Evolutionary conservation across 208 protist species (phyloP).

Genomic region (Leishmania turanica): DNA sequence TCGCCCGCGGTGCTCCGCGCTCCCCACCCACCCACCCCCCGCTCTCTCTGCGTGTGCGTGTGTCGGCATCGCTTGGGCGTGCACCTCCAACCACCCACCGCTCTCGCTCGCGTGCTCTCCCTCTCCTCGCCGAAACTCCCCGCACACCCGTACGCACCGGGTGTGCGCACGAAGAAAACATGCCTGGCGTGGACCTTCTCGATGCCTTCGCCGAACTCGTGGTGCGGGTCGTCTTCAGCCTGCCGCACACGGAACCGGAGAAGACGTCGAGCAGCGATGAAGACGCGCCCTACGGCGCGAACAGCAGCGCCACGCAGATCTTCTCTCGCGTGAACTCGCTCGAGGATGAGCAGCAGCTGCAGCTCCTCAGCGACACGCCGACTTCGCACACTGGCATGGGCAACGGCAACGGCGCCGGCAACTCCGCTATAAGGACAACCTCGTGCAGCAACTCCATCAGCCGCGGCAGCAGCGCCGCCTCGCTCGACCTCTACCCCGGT

Average conservation of each 20-base stretch:
- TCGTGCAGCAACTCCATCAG: slow-evolving; percentile 10
- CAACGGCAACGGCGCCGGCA: background rate
- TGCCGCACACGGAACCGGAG: slow-evolving; percentile 30
- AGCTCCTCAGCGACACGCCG: background rate
- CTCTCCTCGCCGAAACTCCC: background rate
- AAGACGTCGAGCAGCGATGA: slow-evolving; percentile 10
- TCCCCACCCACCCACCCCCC: no score
- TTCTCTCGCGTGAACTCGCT: slow-evolving; percentile 12
- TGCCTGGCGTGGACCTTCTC: slow-evolving; percentile 64
- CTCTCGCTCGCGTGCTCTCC: background rate
- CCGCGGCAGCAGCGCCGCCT: slow-evolving; percentile 24
- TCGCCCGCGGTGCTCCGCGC: no score
- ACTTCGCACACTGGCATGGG: background rate
- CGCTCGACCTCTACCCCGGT: slow-evolving; percentile 28
- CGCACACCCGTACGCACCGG: background rate
- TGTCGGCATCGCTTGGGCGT: background rate
- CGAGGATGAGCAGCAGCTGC: slow-evolving; percentile 5
- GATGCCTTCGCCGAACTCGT: slow-evolving; percentile 73
- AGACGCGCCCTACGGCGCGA: slow-evolving; percentile 9
- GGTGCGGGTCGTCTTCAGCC: slow-evolving; percentile 65
- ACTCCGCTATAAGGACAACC: background rate
- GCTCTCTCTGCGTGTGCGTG: background rate
- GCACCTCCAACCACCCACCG: background rate
- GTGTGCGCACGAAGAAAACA: background rate
- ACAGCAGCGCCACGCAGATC: slow-evolving; percentile 26